phyloP scores from a whole-genome alignment of 768 basidiomycete genomes.

The Mycena crocata region DNA sequence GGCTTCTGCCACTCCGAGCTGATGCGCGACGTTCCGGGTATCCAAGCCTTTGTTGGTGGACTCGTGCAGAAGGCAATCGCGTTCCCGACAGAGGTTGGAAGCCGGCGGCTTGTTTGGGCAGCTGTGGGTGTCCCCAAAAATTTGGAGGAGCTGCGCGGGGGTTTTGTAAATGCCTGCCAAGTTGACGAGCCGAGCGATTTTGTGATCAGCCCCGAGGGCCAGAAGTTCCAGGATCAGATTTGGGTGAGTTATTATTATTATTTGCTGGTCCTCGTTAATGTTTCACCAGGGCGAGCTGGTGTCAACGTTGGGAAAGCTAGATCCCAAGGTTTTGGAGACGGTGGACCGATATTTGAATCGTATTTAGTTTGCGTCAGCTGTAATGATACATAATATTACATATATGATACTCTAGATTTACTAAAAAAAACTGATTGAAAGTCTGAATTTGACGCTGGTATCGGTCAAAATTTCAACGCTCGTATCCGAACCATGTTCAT shows the following conservation, averaged over 20 bases:
- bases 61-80: conserved; percentile 22
- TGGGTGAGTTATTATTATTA: conserved; percentile 16
- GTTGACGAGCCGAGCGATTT: conserved; percentile 36
- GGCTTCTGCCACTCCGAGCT: conserved; percentile 35
- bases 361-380: too few species aligned
- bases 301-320: conserved; percentile 4
- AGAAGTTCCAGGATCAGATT: conserved; percentile 24
- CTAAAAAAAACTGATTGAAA: too few species aligned
- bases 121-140: conserved; percentile 20
- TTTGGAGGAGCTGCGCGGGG: conserved; percentile 27
- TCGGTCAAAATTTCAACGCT: too few species aligned
- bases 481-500: too few species aligned
- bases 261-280: background rate
- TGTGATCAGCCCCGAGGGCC: conserved; percentile 29
- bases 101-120: conserved; percentile 34
- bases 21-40: background rate
- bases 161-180: conserved; percentile 18
- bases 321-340: background rate
- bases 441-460: too few species aligned
- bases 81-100: conserved; percentile 35
- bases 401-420: too few species aligned
- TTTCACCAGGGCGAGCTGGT: background rate
- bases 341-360: conserved; percentile 8
- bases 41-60: background rate
- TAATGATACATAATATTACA: too few species aligned